These are phyloP conservation scores for Boletellus ananas DNA, from an alignment of 768 basidiomycete genomes.

Conservation along the genomic window DNA sequence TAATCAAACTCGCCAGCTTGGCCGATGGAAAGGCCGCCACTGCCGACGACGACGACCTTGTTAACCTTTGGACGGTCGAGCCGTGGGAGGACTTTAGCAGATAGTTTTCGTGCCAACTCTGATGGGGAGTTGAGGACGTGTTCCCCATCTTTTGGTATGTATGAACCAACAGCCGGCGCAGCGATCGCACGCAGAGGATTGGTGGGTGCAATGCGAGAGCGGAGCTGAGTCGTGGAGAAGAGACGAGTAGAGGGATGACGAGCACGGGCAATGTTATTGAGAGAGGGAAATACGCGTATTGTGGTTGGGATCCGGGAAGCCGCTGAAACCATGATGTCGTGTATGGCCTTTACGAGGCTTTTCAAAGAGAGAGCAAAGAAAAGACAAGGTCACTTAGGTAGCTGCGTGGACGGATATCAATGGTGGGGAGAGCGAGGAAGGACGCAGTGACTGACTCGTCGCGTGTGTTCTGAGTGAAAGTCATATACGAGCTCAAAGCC, in stretches of 20 bases:
- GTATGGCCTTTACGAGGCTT: background rate
- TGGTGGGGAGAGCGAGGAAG: background rate
- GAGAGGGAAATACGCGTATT: conserved; percentile 9
- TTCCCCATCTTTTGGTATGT: conserved; percentile 57
- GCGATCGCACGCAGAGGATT: conserved; percentile 62
- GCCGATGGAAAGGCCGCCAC: conserved; percentile 93
- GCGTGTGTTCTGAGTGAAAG: conserved; percentile 32
- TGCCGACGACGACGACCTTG: conserved; percentile 94
- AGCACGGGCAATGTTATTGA: conserved; percentile 14
- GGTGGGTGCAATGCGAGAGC: conserved; percentile 42
- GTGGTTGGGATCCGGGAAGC: conserved; percentile 13
- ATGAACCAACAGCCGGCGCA: conserved; percentile 71
- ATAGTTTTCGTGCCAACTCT: conserved; percentile 89
- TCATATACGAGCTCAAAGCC: conserved; percentile 27
- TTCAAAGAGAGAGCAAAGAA: conserved; percentile 22
- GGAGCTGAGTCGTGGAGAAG: conserved; percentile 47
- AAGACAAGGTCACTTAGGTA: conserved; percentile 33
- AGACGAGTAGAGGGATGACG: conserved; percentile 35
- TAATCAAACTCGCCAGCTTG: conserved; percentile 99
- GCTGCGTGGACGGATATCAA: conserved; percentile 10
- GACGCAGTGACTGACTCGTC: conserved; percentile 28
- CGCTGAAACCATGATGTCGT: conserved; percentile 10
- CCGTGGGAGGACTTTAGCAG: conserved; percentile 91
- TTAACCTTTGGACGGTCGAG: conserved; percentile 87
- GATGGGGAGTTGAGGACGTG: conserved; percentile 90